A percentile compares a stretch with the other conserved stretches of the same genome.
phyloP scores from a whole-genome alignment of 2,329 filamentous ascomycete genomes.

The Periconia macrospinosa region DNA sequence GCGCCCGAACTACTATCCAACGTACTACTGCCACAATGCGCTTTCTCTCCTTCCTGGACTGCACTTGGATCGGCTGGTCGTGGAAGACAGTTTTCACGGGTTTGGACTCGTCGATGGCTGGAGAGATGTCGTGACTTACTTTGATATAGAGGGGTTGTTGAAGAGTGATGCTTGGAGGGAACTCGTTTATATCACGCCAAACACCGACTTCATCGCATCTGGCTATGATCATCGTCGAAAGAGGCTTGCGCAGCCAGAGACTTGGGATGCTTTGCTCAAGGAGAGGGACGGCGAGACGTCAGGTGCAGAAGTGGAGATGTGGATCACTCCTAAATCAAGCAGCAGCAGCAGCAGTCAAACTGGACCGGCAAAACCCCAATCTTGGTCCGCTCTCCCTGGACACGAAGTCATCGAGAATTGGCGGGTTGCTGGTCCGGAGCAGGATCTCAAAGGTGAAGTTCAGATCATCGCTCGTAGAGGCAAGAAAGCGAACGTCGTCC shows the following conservation, averaged over 20 bases:
- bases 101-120: constrained; percentile 36
- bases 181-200: constrained; percentile 34
- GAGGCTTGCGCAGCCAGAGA: constrained; percentile 31
- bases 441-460: constrained; percentile 36
- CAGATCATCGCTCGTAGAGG: constrained; percentile 35
- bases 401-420: constrained; percentile 32
- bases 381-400: constrained; percentile 34
- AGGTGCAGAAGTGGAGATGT: constrained; percentile 37
- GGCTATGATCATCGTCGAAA: constrained; percentile 34
- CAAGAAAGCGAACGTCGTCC: constrained; percentile 23
- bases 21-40: constrained; percentile 35
- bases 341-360: constrained; percentile 3
- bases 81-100: constrained; percentile 41
- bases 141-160: constrained; percentile 36
- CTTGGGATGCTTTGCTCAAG: constrained; percentile 33
- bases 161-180: constrained; percentile 38
- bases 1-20: constrained; percentile 30
- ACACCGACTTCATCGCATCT: constrained; percentile 38
- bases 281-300: constrained; percentile 32
- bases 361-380: constrained; percentile 10
- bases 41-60: constrained; percentile 35
- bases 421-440: constrained; percentile 29
- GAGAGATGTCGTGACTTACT: constrained; percentile 39
- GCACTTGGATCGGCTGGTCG: constrained; percentile 31
- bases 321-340: constrained; percentile 25